These are phyloP conservation scores for Hypoxylon cercidicola DNA, from an alignment of 495 filamentous ascomycete species.

Conservation along the genomic window DNA sequence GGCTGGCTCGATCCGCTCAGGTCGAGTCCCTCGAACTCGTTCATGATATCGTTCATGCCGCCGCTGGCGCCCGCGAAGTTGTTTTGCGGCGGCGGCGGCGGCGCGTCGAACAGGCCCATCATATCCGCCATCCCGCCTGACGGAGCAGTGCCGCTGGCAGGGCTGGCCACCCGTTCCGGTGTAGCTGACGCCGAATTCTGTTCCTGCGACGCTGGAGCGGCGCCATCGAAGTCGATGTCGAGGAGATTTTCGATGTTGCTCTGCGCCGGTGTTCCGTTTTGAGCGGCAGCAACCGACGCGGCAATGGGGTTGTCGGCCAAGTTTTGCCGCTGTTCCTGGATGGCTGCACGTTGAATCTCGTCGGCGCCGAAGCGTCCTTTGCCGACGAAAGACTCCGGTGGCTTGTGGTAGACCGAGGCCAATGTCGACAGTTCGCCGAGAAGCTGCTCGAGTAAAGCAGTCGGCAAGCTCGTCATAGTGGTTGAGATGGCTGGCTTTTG, in stretches of 20 bases:
- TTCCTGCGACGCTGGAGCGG: slow-evolving; percentile 87
- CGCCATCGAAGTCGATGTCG: slow-evolving; percentile 98
- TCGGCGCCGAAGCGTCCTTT: slow-evolving; percentile 94
- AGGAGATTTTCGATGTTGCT: slow-evolving; percentile 93
- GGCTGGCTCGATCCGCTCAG: slow-evolving; percentile 71
- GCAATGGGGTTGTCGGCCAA: slow-evolving; percentile 94
- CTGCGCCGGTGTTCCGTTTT: slow-evolving; percentile 66
- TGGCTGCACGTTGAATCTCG: slow-evolving; percentile 93
- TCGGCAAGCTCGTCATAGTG: slow-evolving; percentile 88
- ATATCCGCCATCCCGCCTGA: slow-evolving; percentile 83
- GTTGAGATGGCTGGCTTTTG: slow-evolving; percentile 94
- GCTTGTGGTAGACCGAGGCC: slow-evolving; percentile 99
- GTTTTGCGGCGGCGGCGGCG: slow-evolving; percentile 51
- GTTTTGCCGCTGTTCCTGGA: slow-evolving; percentile 94
- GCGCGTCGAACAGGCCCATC: slow-evolving; percentile 80
- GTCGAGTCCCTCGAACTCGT: slow-evolving; percentile 84
- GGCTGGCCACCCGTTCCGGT: slow-evolving; percentile 80
- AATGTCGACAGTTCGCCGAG: slow-evolving; percentile 93
- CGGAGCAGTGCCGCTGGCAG: slow-evolving; percentile 54
- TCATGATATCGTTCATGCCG: slow-evolving; percentile 73
- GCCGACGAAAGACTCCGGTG: slow-evolving; percentile 94
- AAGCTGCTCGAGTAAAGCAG: slow-evolving; percentile 83
- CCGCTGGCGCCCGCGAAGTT: slow-evolving; percentile 46
- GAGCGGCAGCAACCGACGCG: slow-evolving; percentile 77
- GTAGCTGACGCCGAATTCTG: slow-evolving; percentile 77